Conservation (phyloP, 2,329 filamentous ascomycete species). For the Coniosporium tulheliwenetii region DNA sequence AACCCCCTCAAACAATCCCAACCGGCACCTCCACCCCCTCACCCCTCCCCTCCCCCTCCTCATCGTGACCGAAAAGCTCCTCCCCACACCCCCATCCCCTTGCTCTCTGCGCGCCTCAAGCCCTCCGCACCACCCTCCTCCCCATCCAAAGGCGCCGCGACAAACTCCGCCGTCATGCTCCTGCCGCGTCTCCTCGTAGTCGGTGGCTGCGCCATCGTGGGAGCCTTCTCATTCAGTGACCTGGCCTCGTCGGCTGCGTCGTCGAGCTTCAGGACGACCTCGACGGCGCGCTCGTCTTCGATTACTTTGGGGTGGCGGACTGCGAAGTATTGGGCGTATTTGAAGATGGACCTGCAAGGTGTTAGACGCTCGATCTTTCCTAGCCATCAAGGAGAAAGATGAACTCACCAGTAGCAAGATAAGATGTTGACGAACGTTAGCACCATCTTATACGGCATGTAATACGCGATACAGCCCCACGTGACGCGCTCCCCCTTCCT, state of each 20-base stretch:
- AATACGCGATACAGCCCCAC: conserved; percentile 22
- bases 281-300: conserved; percentile 24
- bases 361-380: background rate
- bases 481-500: conserved; percentile 24
- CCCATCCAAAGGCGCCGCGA: too few relatives aligned
- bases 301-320: conserved; percentile 28
- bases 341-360: conserved; percentile 23
- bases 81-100: too few relatives aligned
- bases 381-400: background rate
- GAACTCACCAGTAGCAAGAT: conserved; percentile 8
- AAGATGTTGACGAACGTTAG: conserved; percentile 26
- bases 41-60: too few relatives aligned
- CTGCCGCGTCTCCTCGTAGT: too few relatives aligned
- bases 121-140: too few relatives aligned
- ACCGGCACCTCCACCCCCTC: too few relatives aligned
- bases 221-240: too few relatives aligned
- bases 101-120: too few relatives aligned
- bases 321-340: conserved; percentile 30
- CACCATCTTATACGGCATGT: conserved; percentile 24
- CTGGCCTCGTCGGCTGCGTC: conserved; percentile 1
- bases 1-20: too few relatives aligned
- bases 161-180: too few relatives aligned
- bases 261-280: conserved; percentile 5
- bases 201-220: too few relatives aligned
- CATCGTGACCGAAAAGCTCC: too few relatives aligned